Conservation (phyloP, 345 rosid species). For the Microthlaspi erraticum region DNA sequence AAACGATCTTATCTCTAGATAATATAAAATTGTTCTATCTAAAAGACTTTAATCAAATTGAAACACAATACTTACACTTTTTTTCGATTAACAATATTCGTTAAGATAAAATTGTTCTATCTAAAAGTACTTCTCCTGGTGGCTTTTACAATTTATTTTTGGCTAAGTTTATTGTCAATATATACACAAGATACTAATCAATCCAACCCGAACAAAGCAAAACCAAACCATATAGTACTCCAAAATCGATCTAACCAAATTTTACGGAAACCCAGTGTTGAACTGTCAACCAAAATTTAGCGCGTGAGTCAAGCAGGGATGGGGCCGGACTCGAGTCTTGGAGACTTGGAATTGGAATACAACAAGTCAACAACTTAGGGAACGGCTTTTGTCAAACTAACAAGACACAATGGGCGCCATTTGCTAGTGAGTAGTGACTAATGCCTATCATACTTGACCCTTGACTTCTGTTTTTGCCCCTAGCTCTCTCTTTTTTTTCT, state of each 20-base stretch:
- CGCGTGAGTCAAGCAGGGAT: constrained; percentile 23
- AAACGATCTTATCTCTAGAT: too few relatives aligned
- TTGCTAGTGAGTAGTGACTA: constrained; percentile 6
- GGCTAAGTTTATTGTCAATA: too few relatives aligned
- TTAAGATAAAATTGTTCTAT: too few relatives aligned
- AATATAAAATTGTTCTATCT: too few relatives aligned
- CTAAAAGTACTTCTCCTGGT: too few relatives aligned
- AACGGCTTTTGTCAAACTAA: background rate
- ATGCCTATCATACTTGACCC: constrained; percentile 17
- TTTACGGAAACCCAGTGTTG: background rate
- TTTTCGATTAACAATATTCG: too few relatives aligned
- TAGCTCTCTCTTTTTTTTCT: background rate
- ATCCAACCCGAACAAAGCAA: too few relatives aligned
- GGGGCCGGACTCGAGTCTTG: constrained; percentile 17
- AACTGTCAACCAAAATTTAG: constrained; percentile 1
- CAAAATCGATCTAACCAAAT: constrained; percentile 12
- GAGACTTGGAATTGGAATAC: background rate
- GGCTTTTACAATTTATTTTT: too few relatives aligned
- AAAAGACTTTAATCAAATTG: too few relatives aligned
- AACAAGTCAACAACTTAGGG: constrained; percentile 1
- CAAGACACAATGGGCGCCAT: constrained; percentile 28
- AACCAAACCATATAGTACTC: background rate
- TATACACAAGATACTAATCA: too few relatives aligned
- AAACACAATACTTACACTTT: too few relatives aligned
- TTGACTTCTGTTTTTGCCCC: constrained; percentile 18